Evolutionary conservation across 2,329 filamentous ascomycete genomes (phyloP).

Genomic region (Penicillium freii): DNA sequence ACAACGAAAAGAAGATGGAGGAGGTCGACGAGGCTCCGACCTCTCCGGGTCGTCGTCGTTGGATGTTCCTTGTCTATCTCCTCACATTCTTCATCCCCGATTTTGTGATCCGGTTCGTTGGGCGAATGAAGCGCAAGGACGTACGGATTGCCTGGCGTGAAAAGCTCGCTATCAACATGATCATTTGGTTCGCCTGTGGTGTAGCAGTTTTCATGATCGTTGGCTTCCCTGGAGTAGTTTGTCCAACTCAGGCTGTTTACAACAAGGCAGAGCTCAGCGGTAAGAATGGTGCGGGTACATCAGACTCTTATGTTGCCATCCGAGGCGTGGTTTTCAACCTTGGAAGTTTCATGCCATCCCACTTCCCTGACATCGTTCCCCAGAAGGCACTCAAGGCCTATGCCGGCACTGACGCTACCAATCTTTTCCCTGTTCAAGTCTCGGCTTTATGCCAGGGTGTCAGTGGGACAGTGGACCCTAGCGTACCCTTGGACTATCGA

Average conservation of each 20-base stretch:
- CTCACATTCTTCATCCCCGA: slow-evolving; percentile 89
- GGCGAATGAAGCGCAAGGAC: slow-evolving; percentile 87
- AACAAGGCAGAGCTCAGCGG: slow-evolving; percentile 71
- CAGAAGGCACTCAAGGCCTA: slow-evolving; percentile 70
- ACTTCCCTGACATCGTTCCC: slow-evolving; percentile 71
- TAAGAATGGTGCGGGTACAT: slow-evolving; percentile 68
- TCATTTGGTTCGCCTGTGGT: slow-evolving; percentile 86
- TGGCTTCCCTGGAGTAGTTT: slow-evolving; percentile 81
- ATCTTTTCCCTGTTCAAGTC: slow-evolving; percentile 90
- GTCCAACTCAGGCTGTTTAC: slow-evolving; percentile 86
- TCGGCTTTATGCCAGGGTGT: slow-evolving; percentile 83
- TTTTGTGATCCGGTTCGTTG: slow-evolving; percentile 71
- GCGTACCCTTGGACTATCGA: slow-evolving; percentile 82
- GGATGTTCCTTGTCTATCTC: slow-evolving; percentile 78
- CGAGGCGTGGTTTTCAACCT: slow-evolving; percentile 89
- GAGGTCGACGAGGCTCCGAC: slow-evolving; percentile 84
- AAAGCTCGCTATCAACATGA: slow-evolving; percentile 94
- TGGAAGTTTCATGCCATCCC: slow-evolving; percentile 66
- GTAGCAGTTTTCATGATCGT: slow-evolving; percentile 86
- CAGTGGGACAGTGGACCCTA: slow-evolving; percentile 62
- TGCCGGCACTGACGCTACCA: slow-evolving; percentile 80
- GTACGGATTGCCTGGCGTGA: slow-evolving; percentile 92
- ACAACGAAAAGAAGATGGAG: slow-evolving; percentile 82
- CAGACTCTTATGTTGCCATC: slow-evolving; percentile 70
- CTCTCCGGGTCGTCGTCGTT: slow-evolving; percentile 79